Evolutionary conservation across 2,329 filamentous ascomycete genomes (phyloP), one percentile per base, ranked within the genome.

Genomic region (Raffaelea ambrosiae): DNA sequence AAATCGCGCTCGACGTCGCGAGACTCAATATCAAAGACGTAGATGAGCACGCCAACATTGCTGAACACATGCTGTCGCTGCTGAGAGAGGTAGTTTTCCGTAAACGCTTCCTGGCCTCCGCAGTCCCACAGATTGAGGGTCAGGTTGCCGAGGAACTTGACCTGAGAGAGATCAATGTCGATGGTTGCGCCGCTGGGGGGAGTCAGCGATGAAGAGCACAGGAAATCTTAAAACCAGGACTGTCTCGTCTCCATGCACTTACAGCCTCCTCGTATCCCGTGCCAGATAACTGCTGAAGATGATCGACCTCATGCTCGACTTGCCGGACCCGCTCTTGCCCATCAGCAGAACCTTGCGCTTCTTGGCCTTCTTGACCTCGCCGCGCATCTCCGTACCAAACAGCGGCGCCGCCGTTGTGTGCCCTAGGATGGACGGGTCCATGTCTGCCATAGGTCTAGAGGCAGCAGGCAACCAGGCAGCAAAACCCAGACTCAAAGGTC

Each of bases 271-370:
- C 7, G 95, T 95, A 66, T 98, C 93, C 62, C 94, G 89, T 48
- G 93, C 93, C 55, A 97, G 90, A 65, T 96, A 97, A 68, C 97
- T 97, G 73, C 88, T 95, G 69, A 98, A 98, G 64, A 98, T 96
- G 62, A 98, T 97, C 61, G 86, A 93, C 54, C 93, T 81, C 93
- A 98, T 98, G 48, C 89, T 96, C 39, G 90, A 96, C 69, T 98
- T 98, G 48, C 93, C 93, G 0, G 91, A 95, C 47, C 93, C 93
- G 53, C 88, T 95, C 72, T 96, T 96, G 58, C 93, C 93, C 93
- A 90, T 90, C 53, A 90, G 72, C 44, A 90, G 73, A 45, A 90
- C 86, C 76, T 90, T 90, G 71, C 87, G 88, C 76, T 90, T 90
- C 73, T 88, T 87, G 59, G 79, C 77, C 57, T 83, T 84, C 67